These are phyloP conservation scores for Yarrowia sp. DNA, from an alignment of 805 yeast genomes.

Conservation along the genomic window DNA sequence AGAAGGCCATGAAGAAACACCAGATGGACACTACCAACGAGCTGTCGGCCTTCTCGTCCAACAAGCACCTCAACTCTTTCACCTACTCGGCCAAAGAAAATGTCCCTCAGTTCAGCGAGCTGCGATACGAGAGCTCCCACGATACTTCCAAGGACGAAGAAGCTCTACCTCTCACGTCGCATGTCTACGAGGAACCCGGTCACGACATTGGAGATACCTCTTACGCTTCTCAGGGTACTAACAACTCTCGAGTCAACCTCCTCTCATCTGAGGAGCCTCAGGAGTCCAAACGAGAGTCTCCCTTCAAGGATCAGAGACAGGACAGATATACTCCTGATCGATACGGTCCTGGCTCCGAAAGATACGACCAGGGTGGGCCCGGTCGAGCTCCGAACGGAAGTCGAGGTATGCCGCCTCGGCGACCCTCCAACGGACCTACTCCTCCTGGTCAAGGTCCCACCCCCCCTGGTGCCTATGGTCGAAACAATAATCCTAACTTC, in stretches of 20 bases:
- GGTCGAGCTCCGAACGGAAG: slow-evolving; percentile 16
- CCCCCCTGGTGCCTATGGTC: neutral
- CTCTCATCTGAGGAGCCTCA: slow-evolving; percentile 1
- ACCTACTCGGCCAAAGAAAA: slow-evolving; percentile 12
- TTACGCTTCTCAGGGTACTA: slow-evolving; percentile 11
- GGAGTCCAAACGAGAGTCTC: neutral
- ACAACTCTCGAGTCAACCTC: slow-evolving; percentile 7
- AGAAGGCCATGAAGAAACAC: slow-evolving; percentile 31
- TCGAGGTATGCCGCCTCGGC: slow-evolving; percentile 7
- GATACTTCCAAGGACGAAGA: slow-evolving; percentile 22
- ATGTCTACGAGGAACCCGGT: slow-evolving; percentile 9
- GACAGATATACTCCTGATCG: slow-evolving; percentile 5
- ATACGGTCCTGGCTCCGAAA: neutral
- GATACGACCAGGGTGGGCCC: slow-evolving; percentile 10
- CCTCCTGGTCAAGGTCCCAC: slow-evolving; percentile 4
- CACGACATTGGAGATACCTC: neutral
- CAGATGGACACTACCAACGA: slow-evolving; percentile 28
- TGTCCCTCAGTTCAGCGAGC: slow-evolving; percentile 30
- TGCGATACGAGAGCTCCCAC: slow-evolving; percentile 29
- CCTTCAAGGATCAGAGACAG: slow-evolving; percentile 18
- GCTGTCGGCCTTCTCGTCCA: slow-evolving; percentile 13
- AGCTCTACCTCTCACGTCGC: neutral
- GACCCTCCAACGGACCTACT: neutral
- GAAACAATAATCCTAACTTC: slow-evolving; percentile 14
- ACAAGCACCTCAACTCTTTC: slow-evolving; percentile 24